These are phyloP conservation scores for Andrographis paniculata DNA, from an alignment of 305 asterid species.

Conservation along the genomic window DNA sequence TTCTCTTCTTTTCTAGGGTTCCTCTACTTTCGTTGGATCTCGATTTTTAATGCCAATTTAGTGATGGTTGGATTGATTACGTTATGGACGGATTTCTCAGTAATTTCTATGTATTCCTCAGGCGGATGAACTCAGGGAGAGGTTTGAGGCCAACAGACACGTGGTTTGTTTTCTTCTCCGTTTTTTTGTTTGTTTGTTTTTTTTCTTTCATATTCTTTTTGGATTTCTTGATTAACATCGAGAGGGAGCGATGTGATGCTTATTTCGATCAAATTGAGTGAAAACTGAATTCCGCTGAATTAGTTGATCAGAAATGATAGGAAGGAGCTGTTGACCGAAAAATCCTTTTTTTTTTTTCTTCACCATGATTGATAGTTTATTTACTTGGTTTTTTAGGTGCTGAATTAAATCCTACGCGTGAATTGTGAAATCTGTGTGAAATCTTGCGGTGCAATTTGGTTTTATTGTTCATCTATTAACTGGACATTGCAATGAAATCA, in stretches of 20 bases:
- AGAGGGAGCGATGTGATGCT: too few species aligned
- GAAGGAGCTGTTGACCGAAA: too few species aligned
- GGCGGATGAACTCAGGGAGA: conserved; percentile 76
- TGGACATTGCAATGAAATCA: not conserved
- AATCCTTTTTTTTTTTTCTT: too few species aligned
- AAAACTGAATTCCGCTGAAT: too few species aligned
- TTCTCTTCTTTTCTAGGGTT: not conserved
- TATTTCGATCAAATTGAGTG: too few species aligned
- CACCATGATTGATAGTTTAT: too few species aligned
- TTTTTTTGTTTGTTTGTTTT: not conserved
- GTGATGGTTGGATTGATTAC: conserved; percentile 1
- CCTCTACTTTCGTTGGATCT: not conserved
- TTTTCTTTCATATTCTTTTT: too few species aligned
- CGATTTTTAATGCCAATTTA: conserved; percentile 5
- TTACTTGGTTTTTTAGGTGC: too few species aligned
- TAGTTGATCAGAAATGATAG: too few species aligned
- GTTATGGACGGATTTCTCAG: conserved; percentile 1
- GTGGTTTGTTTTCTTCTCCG: conserved; percentile 39
- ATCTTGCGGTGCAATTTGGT: not conserved
- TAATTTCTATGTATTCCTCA: conserved; percentile 10
- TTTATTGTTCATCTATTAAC: conserved; percentile 1
- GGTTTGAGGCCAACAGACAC: conserved; percentile 55
- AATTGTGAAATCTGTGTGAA: too few species aligned
- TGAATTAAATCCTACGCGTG: too few species aligned
- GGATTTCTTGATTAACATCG: too few species aligned